phyloP scores from a whole-genome alignment of 495 filamentous ascomycete species.

The Trichoderma virens region DNA sequence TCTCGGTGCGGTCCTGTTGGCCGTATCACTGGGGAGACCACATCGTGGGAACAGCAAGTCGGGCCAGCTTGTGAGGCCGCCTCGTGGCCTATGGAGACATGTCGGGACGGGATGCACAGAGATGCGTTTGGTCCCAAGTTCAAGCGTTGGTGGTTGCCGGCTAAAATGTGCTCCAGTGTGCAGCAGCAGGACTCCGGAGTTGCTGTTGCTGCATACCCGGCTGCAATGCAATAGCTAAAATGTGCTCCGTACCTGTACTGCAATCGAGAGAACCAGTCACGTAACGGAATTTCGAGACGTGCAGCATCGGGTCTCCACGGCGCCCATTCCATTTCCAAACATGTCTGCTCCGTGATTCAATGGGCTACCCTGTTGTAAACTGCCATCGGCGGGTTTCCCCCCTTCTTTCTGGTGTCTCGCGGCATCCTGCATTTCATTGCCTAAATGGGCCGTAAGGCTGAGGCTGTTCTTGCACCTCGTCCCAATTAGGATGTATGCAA shows the following conservation, averaged over 20 bases:
- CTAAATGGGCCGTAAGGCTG: neutral
- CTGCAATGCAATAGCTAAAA: neutral
- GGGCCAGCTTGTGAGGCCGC: slow-evolving; percentile 1
- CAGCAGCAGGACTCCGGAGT: neutral
- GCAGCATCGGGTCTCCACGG: neutral
- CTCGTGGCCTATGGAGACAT: slow-evolving; percentile 3
- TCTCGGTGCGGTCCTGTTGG: neutral
- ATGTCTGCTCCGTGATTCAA: neutral
- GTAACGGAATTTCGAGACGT: neutral
- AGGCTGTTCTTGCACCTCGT: neutral
- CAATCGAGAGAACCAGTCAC: neutral
- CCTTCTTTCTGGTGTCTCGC: neutral
- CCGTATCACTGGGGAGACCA: neutral
- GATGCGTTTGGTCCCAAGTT: neutral
- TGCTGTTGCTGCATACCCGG: neutral
- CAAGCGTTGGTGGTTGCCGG: slow-evolving; percentile 2
- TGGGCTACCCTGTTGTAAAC: neutral
- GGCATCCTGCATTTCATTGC: neutral
- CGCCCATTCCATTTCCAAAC: neutral
- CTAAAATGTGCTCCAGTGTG: neutral
- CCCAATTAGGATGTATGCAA: neutral
- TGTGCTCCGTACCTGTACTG: neutral
- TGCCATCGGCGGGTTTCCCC: neutral
- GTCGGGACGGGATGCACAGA: neutral
- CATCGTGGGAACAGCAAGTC: neutral